These are phyloP conservation scores for Chaetomium olivaceum DNA, from an alignment of 2,329 filamentous ascomycete genomes.

Conservation along the genomic window DNA sequence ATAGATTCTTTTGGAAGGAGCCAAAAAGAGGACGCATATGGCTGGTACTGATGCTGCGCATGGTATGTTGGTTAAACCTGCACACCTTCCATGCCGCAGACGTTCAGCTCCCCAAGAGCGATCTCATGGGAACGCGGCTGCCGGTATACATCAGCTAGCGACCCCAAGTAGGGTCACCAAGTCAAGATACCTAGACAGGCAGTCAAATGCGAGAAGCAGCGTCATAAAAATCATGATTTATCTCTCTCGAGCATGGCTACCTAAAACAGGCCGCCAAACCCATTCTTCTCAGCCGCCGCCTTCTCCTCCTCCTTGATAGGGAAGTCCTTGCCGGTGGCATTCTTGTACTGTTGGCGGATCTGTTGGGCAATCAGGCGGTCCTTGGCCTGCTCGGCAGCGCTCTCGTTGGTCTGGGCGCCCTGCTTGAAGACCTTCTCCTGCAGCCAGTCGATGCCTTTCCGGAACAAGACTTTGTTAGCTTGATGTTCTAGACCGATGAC, in stretches of 20 bases:
- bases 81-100: neutral
- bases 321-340: conserved; percentile 65
- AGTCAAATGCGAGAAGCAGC: neutral
- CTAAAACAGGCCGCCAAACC: conserved; percentile 1
- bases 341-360: conserved; percentile 71
- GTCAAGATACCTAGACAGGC: neutral
- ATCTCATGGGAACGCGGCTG: neutral
- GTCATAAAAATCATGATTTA: conserved; percentile 3
- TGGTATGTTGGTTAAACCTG: neutral
- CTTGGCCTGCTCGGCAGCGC: conserved; percentile 77
- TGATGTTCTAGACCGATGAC: neutral
- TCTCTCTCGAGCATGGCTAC: neutral
- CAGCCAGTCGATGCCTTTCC: conserved; percentile 69
- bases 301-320: conserved; percentile 54
- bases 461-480: neutral
- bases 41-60: neutral
- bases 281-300: conserved; percentile 14
- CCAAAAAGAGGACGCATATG: neutral
- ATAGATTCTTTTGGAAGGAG: neutral
- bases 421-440: conserved; percentile 73
- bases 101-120: neutral
- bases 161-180: neutral
- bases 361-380: conserved; percentile 76
- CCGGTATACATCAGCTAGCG: neutral
- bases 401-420: conserved; percentile 71